Evolutionary conservation across 106 monocot species (phyloP).

Genomic region (Dioscorea dumetorum): DNA sequence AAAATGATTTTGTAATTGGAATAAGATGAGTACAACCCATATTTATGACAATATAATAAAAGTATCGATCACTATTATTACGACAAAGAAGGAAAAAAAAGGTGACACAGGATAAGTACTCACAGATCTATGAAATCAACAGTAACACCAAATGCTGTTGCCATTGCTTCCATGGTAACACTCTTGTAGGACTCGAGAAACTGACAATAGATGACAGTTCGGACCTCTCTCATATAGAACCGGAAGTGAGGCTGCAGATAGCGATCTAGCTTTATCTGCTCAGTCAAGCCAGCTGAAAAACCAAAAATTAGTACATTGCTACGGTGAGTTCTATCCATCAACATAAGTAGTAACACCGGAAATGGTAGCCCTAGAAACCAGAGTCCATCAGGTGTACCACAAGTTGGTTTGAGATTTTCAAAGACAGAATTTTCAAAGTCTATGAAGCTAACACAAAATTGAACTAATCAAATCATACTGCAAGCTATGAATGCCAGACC

Average conservation of each 20-base stretch:
- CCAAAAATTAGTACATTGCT: background rate
- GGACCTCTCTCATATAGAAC: conserved; percentile 94
- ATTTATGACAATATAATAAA: too few relatives aligned
- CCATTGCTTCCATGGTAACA: conserved; percentile 99
- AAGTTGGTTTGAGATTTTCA: too few relatives aligned
- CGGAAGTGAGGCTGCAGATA: conserved; percentile 97
- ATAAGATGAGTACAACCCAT: background rate
- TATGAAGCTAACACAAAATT: too few relatives aligned
- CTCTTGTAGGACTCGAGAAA: conserved; percentile 98
- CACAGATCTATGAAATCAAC: conserved; percentile 95
- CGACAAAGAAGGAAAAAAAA: too few relatives aligned
- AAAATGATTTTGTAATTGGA: background rate
- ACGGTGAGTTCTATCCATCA: too few relatives aligned
- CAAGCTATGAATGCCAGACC: too few relatives aligned
- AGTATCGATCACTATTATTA: too few relatives aligned
- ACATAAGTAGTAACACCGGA: too few relatives aligned
- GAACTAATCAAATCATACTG: too few relatives aligned
- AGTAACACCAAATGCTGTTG: conserved; percentile 90
- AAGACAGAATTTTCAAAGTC: too few relatives aligned
- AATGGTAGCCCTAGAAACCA: too few relatives aligned
- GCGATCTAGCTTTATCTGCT: conserved; percentile 91
- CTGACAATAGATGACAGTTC: conserved; percentile 92
- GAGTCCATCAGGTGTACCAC: too few relatives aligned
- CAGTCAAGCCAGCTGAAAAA: conserved; percentile 72
- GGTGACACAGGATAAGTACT: conserved; percentile 22